Base-by-base conservation (phyloP, 495 filamentous ascomycete genomes). In the Podospora pseudopauciseta region DNA sequence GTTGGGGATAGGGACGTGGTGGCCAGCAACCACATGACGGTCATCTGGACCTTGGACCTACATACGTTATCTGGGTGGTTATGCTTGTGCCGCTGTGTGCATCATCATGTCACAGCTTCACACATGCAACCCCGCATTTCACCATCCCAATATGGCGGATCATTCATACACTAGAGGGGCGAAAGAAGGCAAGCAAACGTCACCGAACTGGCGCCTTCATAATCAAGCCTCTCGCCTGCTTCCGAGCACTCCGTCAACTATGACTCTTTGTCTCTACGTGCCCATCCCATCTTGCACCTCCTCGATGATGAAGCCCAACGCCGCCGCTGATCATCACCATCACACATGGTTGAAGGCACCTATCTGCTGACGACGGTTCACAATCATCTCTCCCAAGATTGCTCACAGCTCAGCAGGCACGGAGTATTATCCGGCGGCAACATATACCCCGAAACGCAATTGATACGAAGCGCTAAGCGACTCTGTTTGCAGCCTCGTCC, bases 141-240 rank as follows among this genome's bases (percentile, higher is more conserved):
- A 58, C 39, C 34, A 39, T 39, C 34, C 34, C 34, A 57, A 18
- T 57, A 5, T 18, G 20, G 18, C 54, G 4, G 54, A 57, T 39
- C 34, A 39, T 39, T 6, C 34, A 39, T 39, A 39, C 34, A 39
- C 39, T 58, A 58, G 55, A 58, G 55, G 55, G 55, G 55, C n/a
- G n/a, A 58, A 58, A n/a, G n/a, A 58, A 58, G 55, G 55, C 55
- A 58, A 58, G 55, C 55, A 58, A 58, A 58, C 55, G 55, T 58
- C 55, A 58, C 23, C 55, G 4, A 7, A n/a, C 23, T 58, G 55
- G 4, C 55, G 55, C 55, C 55, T 58, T 58, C 55, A 58, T 20
- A 19, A 15, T 20, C 55, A 15, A 58, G 19, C 19, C 55, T 58
- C 55, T 16, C n/a, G n/a, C 55, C 55, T 58, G 39, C 11, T 58